Base-by-base conservation (phyloP, 2,329 filamentous ascomycete species). In the Diaporthe amygdali region DNA sequence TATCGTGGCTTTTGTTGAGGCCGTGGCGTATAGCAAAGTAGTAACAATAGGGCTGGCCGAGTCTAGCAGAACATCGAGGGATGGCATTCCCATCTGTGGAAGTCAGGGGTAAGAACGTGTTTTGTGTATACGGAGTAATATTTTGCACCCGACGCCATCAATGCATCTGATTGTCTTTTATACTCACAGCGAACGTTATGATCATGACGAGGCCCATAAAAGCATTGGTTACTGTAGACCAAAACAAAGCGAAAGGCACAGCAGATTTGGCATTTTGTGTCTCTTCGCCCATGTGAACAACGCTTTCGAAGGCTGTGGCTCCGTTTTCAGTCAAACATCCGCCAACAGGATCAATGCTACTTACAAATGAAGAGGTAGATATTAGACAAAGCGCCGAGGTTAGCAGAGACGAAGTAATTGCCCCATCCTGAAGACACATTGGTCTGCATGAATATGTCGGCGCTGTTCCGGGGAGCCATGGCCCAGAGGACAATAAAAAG, bases 221-320 rank as follows among this genome's bases (percentile, higher is more conserved):
- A 4, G 80, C 82, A 55, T 85, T 85, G n/a, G 83, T 80, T 34
- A 82, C 77, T 27, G 83, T 78, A 1, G 83, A 81, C 75, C 83
- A 83, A 52, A 86, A 78, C 66, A 85, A 81, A n/a, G 82, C 82
- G 20, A 81, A 79, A 0, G 85, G 85, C 2, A 87, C 82, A 1
- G 84, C 82, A 20, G 82, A 80, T 63, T 84, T 84, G 3, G 85
- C 81, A 67, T 84, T 79, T 6, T 80, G 78, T 7, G 83, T 82
- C 74, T 85, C 83, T 73, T 85, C 82, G 30, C 82, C 83, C 82
- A 86, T 84, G 69, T 87, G 85, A 0, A 87, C 79, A 15, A 83
- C 82, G 12, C 84, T 81, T 55, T 87, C 85, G 63, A 85, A 85
- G 14, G 84, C 85, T 82, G 47, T 12, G 12, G 6, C 17, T 9